Evolutionary conservation across 176 grass and related monocot species (phyloP), one percentile per base, ranked within the genome.

Genomic region (Metroxylon sagu): DNA sequence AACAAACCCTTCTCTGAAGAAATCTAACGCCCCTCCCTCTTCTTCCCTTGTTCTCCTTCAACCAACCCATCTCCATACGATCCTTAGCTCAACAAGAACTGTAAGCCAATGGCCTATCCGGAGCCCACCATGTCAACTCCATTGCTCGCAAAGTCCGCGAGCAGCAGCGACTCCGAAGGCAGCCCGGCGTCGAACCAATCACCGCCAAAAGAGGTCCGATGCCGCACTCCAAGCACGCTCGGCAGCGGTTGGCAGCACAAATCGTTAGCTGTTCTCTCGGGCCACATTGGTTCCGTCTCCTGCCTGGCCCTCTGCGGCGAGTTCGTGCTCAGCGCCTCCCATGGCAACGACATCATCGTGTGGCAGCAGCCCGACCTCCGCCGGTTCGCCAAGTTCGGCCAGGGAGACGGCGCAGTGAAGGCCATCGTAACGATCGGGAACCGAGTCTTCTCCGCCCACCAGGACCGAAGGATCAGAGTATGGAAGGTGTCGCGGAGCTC

Each of bases 351-450:
- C 78, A 85, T 98, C 70, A 83, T 80, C 18, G 87, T 79, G 17
- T 92, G 84, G 93, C 84, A 85, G 81, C 87, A 92, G 29, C 87
- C 93, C 0, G 84, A 98, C 74, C 81, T 98, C n/a, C 83, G 76
- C 18, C 66, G 69, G 17, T 88, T 97, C 79, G 76, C 93, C 21
- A 70, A 72, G 0, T 88, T 97, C 26, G 84, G 90, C 0, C 76
- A 79, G 50, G 83, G 84, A 0, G 78, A 77, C 0, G 93, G 87
- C 1, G 66, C 80, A 14, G 93, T 91, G 48, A 97, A 97, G 93
- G 93, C 93, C 29, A 87, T 97, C 50, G 87, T 76, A 0, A 76
- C 81, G 0, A n/a, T 70, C 3, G 93, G 87, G 3, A 74, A 74
- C 0, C 73, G 81, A 1, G 80, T 97, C 26, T 97, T 97, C 84